A percentile compares a stretch with the other conserved stretches of the same genome.
Conservation (phyloP, 352 stramenopile genomes). For the Vaucheria bursata region DNA sequence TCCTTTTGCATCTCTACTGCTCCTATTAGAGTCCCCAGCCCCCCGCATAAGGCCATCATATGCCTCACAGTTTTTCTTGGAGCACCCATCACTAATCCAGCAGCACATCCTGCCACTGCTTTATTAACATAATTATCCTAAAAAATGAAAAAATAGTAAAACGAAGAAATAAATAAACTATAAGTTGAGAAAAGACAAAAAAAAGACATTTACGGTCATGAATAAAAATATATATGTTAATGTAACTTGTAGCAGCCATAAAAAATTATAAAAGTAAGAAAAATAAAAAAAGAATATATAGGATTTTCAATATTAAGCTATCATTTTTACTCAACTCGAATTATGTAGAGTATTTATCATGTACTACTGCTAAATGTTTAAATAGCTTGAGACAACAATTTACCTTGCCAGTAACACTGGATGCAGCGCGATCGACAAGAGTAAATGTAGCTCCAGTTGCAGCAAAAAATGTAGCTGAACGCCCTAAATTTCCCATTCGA, state of each 20-base stretch:
- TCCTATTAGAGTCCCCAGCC: neutral
- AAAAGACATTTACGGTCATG: no score
- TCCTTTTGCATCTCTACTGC: neutral
- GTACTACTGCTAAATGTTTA: no score
- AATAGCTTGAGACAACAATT: no score
- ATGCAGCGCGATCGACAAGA: neutral
- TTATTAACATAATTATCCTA: neutral
- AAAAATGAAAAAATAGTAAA: neutral
- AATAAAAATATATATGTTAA: no score
- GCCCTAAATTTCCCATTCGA: neutral
- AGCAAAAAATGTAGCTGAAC: neutral
- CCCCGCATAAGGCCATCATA: neutral
- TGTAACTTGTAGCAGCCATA: no score
- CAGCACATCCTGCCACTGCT: neutral
- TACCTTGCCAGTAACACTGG: neutral
- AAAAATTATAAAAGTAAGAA: no score
- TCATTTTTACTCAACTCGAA: no score
- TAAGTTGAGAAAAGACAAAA: no score
- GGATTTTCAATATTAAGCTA: no score
- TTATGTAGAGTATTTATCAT: no score
- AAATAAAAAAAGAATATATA: no score
- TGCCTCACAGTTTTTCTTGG: neutral
- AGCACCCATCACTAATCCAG: neutral
- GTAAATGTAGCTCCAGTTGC: conserved; percentile 1
- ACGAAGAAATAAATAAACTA: no score